A percentile compares a stretch with the other conserved stretches of the same genome.
phyloP scores from a whole-genome alignment of 345 rosid species.

The Melaleuca quinquenervia region DNA sequence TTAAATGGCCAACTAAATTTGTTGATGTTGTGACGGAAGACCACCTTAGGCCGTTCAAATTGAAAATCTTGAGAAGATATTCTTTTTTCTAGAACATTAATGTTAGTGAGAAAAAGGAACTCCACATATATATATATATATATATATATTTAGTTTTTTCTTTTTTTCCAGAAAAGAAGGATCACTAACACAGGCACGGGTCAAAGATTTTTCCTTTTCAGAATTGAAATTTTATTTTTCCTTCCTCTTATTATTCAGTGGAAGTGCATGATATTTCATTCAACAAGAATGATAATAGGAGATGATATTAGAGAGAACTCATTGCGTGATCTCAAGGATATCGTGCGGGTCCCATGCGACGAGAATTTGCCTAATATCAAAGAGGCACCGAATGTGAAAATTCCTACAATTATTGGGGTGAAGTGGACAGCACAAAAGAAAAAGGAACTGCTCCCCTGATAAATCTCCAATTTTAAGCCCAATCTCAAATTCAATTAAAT shows the following conservation, averaged over 20 bases:
- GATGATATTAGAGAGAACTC: no score
- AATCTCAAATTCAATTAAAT: rapidly evolving
- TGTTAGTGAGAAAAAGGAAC: neutral
- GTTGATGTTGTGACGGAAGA: no score
- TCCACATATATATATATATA: no score
- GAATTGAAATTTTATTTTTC: neutral
- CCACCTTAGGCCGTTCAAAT: no score
- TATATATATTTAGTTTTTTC: no score
- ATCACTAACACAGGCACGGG: neutral
- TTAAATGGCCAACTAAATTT: neutral
- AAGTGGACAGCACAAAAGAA: neutral
- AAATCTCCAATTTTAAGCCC: neutral
- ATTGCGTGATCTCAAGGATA: neutral
- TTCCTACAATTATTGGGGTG: neutral
- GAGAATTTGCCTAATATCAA: neutral
- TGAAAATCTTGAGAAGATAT: neutral
- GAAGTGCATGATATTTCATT: no score
- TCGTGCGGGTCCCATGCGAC: neutral
- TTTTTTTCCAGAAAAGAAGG: neutral
- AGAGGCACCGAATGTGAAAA: neutral
- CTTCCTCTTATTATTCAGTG: no score
- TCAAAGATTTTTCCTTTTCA: neutral
- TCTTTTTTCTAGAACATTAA: neutral
- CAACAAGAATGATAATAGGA: no score
- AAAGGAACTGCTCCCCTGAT: neutral